Conservation (phyloP, 805 yeast genomes). For the Suhomyces prunicola region DNA sequence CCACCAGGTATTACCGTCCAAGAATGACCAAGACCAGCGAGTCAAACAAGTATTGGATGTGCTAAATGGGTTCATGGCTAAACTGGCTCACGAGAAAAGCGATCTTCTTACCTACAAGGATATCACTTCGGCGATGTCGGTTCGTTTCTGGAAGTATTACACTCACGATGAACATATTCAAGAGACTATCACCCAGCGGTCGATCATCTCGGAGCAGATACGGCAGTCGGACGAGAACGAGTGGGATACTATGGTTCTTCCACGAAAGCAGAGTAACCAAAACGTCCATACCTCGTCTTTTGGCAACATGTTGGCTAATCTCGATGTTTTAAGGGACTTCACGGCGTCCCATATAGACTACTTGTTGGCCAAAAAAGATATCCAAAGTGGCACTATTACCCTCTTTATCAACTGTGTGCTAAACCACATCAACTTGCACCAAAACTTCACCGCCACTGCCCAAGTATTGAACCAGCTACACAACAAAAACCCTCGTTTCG, state of each 20-base stretch:
- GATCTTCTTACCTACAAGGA: conserved; percentile 22
- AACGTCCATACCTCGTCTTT: conserved; percentile 22
- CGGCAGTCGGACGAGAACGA: conserved; percentile 12
- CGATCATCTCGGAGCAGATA: conserved; percentile 9
- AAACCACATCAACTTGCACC: conserved; percentile 32
- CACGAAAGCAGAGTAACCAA: conserved; percentile 21
- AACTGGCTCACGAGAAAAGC: conserved; percentile 9
- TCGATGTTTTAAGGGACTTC: conserved; percentile 20
- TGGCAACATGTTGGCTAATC: conserved; percentile 35
- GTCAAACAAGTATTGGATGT: conserved; percentile 32
- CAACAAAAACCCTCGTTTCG: conserved; percentile 12
- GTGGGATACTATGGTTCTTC: conserved; percentile 10
- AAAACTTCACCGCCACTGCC: conserved; percentile 32
- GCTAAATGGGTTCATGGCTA: conserved; percentile 22
- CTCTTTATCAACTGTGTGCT: conserved; percentile 35
- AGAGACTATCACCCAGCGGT: conserved; percentile 5
- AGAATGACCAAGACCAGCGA: conserved; percentile 19
- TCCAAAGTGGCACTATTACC: conserved; percentile 14
- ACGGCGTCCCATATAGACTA: conserved; percentile 23
- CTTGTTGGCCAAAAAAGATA: conserved; percentile 7
- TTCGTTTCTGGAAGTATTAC: conserved; percentile 24
- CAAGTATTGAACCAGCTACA: conserved; percentile 18
- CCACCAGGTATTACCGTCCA: conserved; percentile 3
- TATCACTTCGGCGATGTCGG: conserved; percentile 27
- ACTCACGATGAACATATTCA: conserved; percentile 25